These are phyloP conservation scores for Niebla homalea DNA, from an alignment of 495 filamentous ascomycete genomes.

Conservation along the genomic window DNA sequence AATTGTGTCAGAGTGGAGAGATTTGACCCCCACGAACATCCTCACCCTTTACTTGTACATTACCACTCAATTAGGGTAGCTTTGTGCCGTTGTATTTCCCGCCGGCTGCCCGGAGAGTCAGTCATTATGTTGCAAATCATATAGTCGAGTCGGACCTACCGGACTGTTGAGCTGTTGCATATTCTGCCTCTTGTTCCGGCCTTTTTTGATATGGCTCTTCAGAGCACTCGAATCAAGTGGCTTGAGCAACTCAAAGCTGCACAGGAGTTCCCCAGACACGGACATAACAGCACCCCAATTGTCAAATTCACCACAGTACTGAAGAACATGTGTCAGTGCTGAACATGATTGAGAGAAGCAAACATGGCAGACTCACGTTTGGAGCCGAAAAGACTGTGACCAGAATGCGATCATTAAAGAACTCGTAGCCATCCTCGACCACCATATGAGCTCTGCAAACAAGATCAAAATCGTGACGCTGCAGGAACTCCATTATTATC, in stretches of 20 bases:
- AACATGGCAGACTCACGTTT: slow-evolving; percentile 53
- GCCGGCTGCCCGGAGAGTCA: neutral
- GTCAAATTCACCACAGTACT: slow-evolving; percentile 99
- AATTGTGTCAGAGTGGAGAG: neutral
- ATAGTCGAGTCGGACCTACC: slow-evolving; percentile 40
- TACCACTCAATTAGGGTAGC: neutral
- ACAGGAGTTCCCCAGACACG: slow-evolving; percentile 82
- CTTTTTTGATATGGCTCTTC: slow-evolving; percentile 99
- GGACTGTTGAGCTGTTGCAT: slow-evolving; percentile 71
- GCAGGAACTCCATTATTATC: slow-evolving; percentile 93
- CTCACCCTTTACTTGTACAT: neutral
- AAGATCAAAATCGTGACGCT: slow-evolving; percentile 89
- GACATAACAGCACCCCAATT: slow-evolving; percentile 97
- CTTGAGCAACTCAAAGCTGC: slow-evolving; percentile 94
- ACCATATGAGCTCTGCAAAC: slow-evolving; percentile 99
- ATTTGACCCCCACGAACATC: neutral
- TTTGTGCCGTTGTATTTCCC: slow-evolving; percentile 1
- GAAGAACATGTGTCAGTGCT: slow-evolving; percentile 15
- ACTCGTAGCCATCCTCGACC: slow-evolving; percentile 98
- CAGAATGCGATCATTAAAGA: slow-evolving; percentile 88
- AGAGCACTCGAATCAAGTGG: slow-evolving; percentile 91
- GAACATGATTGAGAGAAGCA: neutral
- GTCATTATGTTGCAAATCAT: neutral
- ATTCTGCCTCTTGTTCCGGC: slow-evolving; percentile 75
- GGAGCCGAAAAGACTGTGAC: slow-evolving; percentile 97